Base-by-base conservation (phyloP, 225 moss, liverwort and hornwort genomes). In the Pseudisothecium myosuroides region DNA sequence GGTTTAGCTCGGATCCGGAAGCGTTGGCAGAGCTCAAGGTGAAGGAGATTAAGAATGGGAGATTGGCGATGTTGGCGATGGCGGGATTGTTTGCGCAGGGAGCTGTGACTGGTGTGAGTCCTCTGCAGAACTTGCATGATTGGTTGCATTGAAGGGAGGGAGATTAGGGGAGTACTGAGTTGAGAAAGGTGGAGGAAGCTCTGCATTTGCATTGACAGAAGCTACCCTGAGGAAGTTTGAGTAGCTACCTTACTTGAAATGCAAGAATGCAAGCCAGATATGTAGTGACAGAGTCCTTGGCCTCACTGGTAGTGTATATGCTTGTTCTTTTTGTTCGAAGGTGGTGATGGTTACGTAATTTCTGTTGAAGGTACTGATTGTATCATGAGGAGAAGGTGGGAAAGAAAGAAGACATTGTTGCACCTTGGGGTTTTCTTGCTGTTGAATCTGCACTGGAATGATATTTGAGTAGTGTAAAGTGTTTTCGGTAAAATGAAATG, bases 11-110 rank as follows among this genome's bases (percentile, higher is more conserved):
- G 47, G 93, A 94, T 43, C 88, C 91, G 4, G 90, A 94, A 64
- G 76, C 89, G 2, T 65, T 93, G 21, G 94, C 92, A 58, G 92
- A 94, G 90, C 90, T 94, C 49, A 93, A 94, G 87, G 93, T 93
- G 87, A 94, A 94, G 85, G 93, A 93, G 86, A 90, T 94, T 16
- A 93, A 94, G 93, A 93, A 94, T 52, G 91, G 94, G 16, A 83
- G 94, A 22, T 55, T 94, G 59, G 94, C 93, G 11, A 94, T 94
- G 94, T 15, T 92, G 67, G 94, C 93, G 36, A 93, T 93, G 94
- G 94, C 93, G 3, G 90, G 94, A 9, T 82, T 94, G 55, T 92
- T 94, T 87, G 93, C 92, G 11, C 93, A 94, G 76, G 94, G 90
- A 43, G 88, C 88, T 50, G 86, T 93, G 26, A 94, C 91, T 2